Evolutionary conservation across 176 grass and related monocot species (phyloP).

Genomic region (Oryza punctata): DNA sequence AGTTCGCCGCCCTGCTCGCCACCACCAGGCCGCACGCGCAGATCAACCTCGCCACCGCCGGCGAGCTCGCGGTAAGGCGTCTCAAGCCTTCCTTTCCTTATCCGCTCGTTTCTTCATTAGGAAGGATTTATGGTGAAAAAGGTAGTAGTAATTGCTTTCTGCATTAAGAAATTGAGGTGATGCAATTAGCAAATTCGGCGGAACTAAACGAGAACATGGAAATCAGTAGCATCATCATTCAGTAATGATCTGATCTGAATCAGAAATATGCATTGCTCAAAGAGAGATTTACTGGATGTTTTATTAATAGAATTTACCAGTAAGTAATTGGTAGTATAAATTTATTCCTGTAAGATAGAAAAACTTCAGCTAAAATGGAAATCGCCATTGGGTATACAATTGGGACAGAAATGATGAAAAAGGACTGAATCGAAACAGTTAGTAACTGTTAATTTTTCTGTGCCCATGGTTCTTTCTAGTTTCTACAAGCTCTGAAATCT

Average conservation of each 20-base stretch:
- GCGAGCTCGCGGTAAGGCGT: conserved; percentile 82
- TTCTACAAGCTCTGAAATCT: neutral
- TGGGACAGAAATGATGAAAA: neutral
- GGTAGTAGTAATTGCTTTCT: neutral
- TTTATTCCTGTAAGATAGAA: neutral
- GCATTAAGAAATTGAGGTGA: neutral
- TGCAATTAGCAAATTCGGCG: neutral
- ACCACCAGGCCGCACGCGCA: conserved; percentile 67
- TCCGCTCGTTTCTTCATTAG: too few species aligned
- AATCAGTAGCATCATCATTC: neutral
- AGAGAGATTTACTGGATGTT: neutral
- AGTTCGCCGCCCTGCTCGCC: conserved; percentile 73
- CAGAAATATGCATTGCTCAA: neutral
- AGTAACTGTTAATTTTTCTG: neutral
- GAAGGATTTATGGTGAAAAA: neutral
- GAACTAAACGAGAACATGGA: too few species aligned
- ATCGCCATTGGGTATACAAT: neutral
- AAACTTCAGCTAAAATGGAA: neutral
- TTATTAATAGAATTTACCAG: neutral
- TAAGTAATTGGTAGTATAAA: neutral
- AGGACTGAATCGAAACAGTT: neutral
- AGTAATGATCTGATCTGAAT: neutral
- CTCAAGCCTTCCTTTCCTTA: too few species aligned
- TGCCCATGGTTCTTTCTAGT: neutral
- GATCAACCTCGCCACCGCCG: conserved; percentile 67